Evolutionary conservation across 305 asterid species (phyloP).

Genomic region (Fraxinus velutina): DNA sequence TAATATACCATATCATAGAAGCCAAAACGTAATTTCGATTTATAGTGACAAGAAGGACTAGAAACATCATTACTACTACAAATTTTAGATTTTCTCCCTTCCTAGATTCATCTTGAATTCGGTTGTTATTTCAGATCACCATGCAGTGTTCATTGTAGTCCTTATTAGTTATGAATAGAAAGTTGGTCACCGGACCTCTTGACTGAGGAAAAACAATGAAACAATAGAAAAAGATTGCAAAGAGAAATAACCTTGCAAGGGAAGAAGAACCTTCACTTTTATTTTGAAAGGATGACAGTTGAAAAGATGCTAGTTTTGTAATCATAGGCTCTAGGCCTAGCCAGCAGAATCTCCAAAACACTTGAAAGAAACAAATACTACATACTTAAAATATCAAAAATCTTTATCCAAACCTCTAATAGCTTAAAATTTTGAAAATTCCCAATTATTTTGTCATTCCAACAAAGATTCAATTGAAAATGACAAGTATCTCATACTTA

Average conservation of each 20-base stretch:
- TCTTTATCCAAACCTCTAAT: neutral
- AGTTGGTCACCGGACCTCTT: neutral
- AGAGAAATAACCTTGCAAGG: neutral
- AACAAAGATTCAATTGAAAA: neutral
- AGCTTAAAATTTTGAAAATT: neutral
- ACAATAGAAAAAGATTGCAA: neutral
- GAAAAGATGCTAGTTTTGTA: neutral
- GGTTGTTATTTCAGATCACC: neutral
- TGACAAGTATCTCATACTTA: neutral
- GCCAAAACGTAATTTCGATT: neutral
- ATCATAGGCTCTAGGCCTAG: neutral
- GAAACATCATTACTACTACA: neutral
- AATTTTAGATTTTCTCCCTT: neutral
- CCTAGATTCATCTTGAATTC: neutral
- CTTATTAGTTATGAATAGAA: neutral
- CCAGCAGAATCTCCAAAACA: neutral
- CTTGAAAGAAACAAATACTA: neutral
- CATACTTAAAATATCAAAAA: neutral
- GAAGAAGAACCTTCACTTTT: neutral
- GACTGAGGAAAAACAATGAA: neutral
- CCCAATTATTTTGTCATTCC: neutral
- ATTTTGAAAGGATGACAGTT: neutral
- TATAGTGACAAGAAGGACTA: neutral
- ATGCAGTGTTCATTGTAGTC: neutral
- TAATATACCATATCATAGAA: neutral